Evolutionary conservation across 2,329 filamentous ascomycete species (phyloP), one percentile per base, ranked within the genome.

Genomic region (Teratosphaeriaceae sp.): DNA sequence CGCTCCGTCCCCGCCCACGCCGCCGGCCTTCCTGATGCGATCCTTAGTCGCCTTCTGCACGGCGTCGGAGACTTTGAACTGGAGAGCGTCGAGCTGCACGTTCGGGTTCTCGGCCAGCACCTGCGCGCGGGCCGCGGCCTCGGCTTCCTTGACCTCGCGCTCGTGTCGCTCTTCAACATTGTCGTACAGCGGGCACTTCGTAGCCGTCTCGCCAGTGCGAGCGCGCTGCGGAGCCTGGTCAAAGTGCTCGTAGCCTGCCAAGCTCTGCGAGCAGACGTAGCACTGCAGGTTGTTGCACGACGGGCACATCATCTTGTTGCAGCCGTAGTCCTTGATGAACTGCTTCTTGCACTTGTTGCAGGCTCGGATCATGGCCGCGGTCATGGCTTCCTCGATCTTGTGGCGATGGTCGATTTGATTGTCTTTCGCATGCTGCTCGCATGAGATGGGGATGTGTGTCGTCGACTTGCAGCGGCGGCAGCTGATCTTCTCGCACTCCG

Each of bases 351-450:
- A 82, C 49, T 69, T 71, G 48, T 86, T 87, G 70, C 88, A 94
- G 21, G 71, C 79, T 16, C 88, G 77, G 42, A 94, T 84, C 52
- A 94, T 56, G 1, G 88, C 88, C 13, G 76, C 74, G 2, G 84
- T 87, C 84, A 89, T 90, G 16, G 86, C 87, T 60, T 94, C 87
- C 61, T 94, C 88, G 22, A 94, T 78, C 3, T 71, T 63, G 49
- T 83, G 84, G 13, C 84, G 78, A 15, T 76, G 70, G 3, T 74
- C 73, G 6, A 80, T 59, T 1, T 80, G 78, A 29, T 72, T 73
- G 2, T 86, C 79, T 30, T 74, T 74, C 27, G 72, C 74, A 22
- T 55, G 56, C 57, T 92, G 83, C 24, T 79, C 74, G 53, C 88
- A 94, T 1, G 74, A 80, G 48, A 78, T 72, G 0, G 87, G 86